A percentile compares a stretch with the other conserved stretches of the same genome.
phyloP scores from a whole-genome alignment of 352 stramenopile genomes.

The Globisporangium solare region DNA sequence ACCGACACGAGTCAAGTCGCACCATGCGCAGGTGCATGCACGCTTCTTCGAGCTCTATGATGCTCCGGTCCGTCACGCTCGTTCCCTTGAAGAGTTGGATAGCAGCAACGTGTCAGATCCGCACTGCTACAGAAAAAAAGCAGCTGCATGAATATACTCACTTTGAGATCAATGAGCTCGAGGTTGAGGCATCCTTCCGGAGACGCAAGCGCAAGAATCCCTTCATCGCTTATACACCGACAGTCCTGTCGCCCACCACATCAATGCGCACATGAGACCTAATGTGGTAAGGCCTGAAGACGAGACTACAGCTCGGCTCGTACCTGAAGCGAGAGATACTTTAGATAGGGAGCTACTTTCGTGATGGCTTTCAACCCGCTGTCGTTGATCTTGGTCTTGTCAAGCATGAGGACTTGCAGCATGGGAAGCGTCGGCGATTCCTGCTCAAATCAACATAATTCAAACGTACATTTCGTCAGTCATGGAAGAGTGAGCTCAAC shows the following conservation, averaged over 20 bases:
- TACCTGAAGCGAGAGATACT: constrained; percentile 69
- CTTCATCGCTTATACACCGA: constrained; percentile 37
- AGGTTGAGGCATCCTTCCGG: constrained; percentile 26
- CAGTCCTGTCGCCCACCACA: constrained; percentile 37
- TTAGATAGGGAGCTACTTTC: constrained; percentile 26
- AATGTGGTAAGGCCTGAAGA: background rate
- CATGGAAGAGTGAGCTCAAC: background rate
- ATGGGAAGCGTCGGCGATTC: constrained; percentile 21
- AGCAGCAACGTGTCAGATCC: background rate
- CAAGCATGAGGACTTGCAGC: constrained; percentile 59
- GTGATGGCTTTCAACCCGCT: constrained; percentile 33
- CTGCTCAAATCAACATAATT: constrained; percentile 5
- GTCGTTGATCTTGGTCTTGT: constrained; percentile 51
- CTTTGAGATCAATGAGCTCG: constrained; percentile 63
- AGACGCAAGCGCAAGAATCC: constrained; percentile 31
- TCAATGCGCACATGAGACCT: background rate
- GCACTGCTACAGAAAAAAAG: background rate
- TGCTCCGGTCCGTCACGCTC: constrained; percentile 35
- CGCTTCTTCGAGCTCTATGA: constrained; percentile 32
- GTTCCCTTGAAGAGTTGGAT: constrained; percentile 33
- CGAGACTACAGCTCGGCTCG: background rate
- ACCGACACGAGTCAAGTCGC: constrained; percentile 67
- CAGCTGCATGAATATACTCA: constrained; percentile 9
- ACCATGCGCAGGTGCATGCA: constrained; percentile 44
- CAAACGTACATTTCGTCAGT: background rate